These are phyloP conservation scores for Malassezia yamatoensis DNA, from an alignment of 1,284 basidiomycete genomes.

Conservation along the genomic window DNA sequence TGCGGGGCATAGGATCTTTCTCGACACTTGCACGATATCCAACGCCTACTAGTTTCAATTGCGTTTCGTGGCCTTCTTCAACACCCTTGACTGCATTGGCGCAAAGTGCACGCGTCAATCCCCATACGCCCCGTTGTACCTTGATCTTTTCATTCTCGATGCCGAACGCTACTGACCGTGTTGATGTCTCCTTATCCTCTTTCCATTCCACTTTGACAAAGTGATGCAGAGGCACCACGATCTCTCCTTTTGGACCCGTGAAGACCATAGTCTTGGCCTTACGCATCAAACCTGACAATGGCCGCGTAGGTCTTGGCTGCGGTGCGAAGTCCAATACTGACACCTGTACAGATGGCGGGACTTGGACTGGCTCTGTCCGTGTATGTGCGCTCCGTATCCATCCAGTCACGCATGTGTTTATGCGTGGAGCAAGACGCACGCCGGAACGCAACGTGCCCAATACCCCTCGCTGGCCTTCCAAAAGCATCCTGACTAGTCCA, in stretches of 20 bases:
- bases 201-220: constrained; percentile 22
- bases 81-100: constrained; percentile 82
- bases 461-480: neutral
- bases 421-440: neutral
- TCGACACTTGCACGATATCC: constrained; percentile 85
- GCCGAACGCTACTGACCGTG: constrained; percentile 49
- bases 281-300: constrained; percentile 26
- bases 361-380: constrained; percentile 29
- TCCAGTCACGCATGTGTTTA: neutral
- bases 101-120: constrained; percentile 77
- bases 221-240: constrained; percentile 34
- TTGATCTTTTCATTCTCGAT: constrained; percentile 65
- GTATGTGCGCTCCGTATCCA: constrained; percentile 26
- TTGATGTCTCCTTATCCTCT: constrained; percentile 1
- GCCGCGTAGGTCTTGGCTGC: constrained; percentile 34
- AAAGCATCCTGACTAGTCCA: neutral
- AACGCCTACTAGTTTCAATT: constrained; percentile 82
- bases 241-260: constrained; percentile 32
- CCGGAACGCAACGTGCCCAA: neutral
- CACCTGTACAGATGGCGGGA: constrained; percentile 26
- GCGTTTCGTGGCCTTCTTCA: constrained; percentile 71
- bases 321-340: constrained; percentile 35
- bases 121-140: constrained; percentile 80
- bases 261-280: constrained; percentile 34
- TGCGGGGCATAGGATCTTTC: constrained; percentile 56